These are phyloP conservation scores for Lactifluus piperatus DNA, from an alignment of 768 basidiomycete genomes.

Conservation along the genomic window DNA sequence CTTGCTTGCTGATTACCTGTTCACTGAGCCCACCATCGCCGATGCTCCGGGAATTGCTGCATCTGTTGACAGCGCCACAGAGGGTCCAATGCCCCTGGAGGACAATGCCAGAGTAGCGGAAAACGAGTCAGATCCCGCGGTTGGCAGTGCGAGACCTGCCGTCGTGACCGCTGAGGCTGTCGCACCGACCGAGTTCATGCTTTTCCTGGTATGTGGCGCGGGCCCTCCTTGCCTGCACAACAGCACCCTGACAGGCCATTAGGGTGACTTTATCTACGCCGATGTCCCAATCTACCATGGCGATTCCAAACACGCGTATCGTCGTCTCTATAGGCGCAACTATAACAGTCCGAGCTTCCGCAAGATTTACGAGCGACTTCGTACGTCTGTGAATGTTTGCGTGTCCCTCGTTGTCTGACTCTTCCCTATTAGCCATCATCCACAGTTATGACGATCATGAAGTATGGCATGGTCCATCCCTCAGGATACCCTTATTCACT, in stretches of 20 bases:
- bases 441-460: constrained; percentile 72
- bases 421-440: constrained; percentile 38
- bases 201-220: constrained; percentile 40
- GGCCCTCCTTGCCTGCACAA: background rate
- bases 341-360: constrained; percentile 58
- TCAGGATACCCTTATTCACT: background rate
- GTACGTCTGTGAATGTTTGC: constrained; percentile 34
- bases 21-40: constrained; percentile 22
- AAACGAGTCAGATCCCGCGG: constrained; percentile 1
- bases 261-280: constrained; percentile 68
- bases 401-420: background rate
- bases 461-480: constrained; percentile 24
- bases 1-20: constrained; percentile 48
- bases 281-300: constrained; percentile 61
- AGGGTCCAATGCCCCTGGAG: background rate
- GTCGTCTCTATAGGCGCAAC: constrained; percentile 57
- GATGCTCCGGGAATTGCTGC: constrained; percentile 8
- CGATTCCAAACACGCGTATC: constrained; percentile 48
- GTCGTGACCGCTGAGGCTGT: background rate
- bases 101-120: background rate
- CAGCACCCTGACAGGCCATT: background rate
- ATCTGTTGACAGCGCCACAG: constrained; percentile 3
- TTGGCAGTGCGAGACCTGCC: constrained; percentile 1
- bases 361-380: constrained; percentile 59
- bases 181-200: constrained; percentile 45